phyloP scores from a whole-genome alignment of 495 filamentous ascomycete species.

The Gamarada debralockiae region DNA sequence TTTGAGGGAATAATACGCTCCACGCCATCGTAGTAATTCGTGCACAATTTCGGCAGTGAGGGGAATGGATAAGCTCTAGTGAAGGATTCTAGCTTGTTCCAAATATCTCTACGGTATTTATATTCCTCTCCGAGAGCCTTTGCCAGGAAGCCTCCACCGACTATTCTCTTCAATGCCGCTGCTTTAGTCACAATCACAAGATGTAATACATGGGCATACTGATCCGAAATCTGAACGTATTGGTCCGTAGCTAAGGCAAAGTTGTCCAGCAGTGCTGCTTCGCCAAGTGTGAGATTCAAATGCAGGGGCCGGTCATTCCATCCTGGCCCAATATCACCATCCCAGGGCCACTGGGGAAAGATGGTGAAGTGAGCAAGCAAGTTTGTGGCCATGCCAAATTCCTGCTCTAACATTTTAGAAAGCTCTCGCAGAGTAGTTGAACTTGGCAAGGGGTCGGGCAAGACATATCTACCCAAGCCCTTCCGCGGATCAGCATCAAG shows the following conservation, averaged over 20 bases:
- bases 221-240: neutral
- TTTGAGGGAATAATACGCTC: neutral
- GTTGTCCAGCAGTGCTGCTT: neutral
- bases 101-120: too few relatives aligned
- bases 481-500: neutral
- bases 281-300: neutral
- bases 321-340: too few relatives aligned
- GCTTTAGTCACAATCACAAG: neutral
- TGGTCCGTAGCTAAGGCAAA: neutral
- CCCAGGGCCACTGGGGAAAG: neutral
- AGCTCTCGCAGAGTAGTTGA: neutral
- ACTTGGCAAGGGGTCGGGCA: neutral
- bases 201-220: neutral
- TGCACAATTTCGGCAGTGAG: too few relatives aligned
- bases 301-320: neutral
- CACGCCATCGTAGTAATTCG: neutral
- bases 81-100: neutral
- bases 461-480: neutral
- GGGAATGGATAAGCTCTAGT: neutral
- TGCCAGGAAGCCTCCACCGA: neutral
- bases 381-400: neutral
- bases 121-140: neutral
- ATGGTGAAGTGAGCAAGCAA: neutral
- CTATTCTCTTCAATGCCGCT: neutral
- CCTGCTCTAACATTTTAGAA: neutral